Evolutionary conservation across 2,329 filamentous ascomycete genomes (phyloP).

Genomic region (Xylaria sp.): DNA sequence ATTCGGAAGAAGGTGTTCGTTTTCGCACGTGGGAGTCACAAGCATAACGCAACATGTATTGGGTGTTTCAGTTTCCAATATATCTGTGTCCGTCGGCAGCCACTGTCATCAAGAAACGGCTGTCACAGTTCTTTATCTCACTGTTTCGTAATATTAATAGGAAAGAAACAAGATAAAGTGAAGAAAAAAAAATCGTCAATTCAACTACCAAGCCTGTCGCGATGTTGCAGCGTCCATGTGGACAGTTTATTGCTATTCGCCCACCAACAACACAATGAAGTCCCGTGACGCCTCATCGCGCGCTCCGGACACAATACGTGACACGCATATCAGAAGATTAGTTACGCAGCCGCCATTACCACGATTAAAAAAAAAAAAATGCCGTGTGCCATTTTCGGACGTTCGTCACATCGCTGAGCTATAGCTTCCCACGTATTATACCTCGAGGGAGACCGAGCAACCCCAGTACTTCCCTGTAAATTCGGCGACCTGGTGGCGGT

Average conservation of each 20-base stretch:
- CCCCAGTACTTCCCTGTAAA: slow-evolving; percentile 19
- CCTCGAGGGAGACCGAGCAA: slow-evolving; percentile 15
- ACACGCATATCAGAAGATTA: background rate
- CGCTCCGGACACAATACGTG: background rate
- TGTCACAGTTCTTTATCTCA: slow-evolving; percentile 13
- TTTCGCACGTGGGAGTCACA: slow-evolving; percentile 23
- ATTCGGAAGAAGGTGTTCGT: background rate
- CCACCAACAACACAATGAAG: background rate
- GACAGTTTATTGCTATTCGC: background rate
- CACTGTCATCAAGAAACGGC: slow-evolving; percentile 22
- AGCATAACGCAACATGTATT: slow-evolving; percentile 6
- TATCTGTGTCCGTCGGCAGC: slow-evolving; percentile 28
- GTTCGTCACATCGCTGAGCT: slow-evolving; percentile 25
- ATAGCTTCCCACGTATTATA: slow-evolving; percentile 10
- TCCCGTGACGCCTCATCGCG: background rate
- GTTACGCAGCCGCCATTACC: slow-evolving; percentile 3
- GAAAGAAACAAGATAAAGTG: background rate
- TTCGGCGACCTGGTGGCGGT: slow-evolving; percentile 24
- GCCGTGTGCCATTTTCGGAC: slow-evolving; percentile 26
- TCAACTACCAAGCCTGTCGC: slow-evolving; percentile 12
- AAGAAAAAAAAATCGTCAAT: slow-evolving; percentile 1
- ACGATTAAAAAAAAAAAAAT: slow-evolving; percentile 3
- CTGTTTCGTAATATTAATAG: background rate
- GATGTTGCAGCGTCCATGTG: background rate
- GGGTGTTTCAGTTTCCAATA: slow-evolving; percentile 37